Conservation (phyloP, 257 asterid genomes). For the Solanum medicagineum region DNA sequence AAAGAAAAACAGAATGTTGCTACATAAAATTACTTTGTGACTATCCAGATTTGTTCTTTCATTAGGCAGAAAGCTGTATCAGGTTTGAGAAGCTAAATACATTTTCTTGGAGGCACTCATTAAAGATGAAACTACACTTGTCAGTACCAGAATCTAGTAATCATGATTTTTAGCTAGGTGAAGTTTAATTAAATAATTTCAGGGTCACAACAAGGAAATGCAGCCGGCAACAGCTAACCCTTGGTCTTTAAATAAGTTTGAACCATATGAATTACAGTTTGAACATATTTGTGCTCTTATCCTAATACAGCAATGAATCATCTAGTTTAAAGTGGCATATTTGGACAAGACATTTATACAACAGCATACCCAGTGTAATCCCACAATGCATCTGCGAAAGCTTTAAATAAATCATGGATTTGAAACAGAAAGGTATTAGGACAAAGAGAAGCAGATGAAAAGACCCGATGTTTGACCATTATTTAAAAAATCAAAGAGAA, state of each 20-base stretch:
- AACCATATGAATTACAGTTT: background rate
- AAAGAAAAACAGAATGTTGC: background rate
- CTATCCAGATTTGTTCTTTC: background rate
- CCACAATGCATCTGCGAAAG: background rate
- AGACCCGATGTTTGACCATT: slow-evolving; percentile 52
- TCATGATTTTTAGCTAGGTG: background rate
- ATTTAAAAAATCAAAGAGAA: slow-evolving; percentile 1
- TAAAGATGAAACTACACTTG: background rate
- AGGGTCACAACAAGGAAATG: background rate
- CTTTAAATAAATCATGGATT: background rate
- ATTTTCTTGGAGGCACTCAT: background rate
- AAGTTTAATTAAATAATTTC: background rate
- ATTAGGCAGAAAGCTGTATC: background rate
- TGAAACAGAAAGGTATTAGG: background rate
- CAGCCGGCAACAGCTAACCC: background rate
- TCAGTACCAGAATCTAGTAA: background rate
- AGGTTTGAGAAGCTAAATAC: background rate
- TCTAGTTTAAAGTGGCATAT: background rate
- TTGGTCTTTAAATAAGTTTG: background rate
- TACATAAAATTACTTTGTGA: background rate
- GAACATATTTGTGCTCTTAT: background rate
- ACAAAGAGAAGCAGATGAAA: background rate
- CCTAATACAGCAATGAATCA: background rate
- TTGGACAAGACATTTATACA: background rate
- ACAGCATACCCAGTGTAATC: background rate